These are phyloP conservation scores for Globisporangium canariense DNA, from an alignment of 352 stramenopile genomes.

Conservation along the genomic window DNA sequence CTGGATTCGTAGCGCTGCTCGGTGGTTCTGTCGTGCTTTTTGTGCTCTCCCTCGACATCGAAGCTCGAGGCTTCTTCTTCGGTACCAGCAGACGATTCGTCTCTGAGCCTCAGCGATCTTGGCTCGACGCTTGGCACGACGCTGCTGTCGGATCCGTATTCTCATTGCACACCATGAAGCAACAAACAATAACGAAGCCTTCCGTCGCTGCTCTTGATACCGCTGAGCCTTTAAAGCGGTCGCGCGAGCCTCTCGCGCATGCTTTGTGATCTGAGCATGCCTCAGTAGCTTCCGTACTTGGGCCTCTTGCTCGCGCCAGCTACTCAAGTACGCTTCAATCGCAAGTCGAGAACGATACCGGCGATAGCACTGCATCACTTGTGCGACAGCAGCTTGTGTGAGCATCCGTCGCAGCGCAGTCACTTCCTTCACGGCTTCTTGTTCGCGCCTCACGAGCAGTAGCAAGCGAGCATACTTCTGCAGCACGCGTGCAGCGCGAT, in stretches of 20 bases:
- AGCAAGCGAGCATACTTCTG: constrained; percentile 24
- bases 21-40: not conserved
- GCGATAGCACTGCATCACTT: constrained; percentile 5
- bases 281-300: constrained; percentile 13
- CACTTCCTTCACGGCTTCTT: constrained; percentile 11
- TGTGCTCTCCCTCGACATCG: not conserved
- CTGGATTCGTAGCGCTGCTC: not conserved
- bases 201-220: not conserved
- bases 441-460: constrained; percentile 22
- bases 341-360: constrained; percentile 10
- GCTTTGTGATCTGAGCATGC: not conserved
- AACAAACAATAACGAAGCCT: not conserved
- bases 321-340: constrained; percentile 21
- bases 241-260: not conserved
- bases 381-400: not conserved
- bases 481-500: constrained; percentile 20
- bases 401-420: constrained; percentile 11
- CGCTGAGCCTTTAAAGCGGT: not conserved
- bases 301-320: constrained; percentile 14
- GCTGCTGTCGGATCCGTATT: not conserved
- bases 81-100: constrained; percentile 9
- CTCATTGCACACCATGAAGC: not conserved
- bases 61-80: not conserved
- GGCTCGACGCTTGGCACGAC: not conserved
- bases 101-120: not conserved